Evolutionary conservation across 768 basidiomycete genomes (phyloP).

Genomic region (Scleroderma bovista): DNA sequence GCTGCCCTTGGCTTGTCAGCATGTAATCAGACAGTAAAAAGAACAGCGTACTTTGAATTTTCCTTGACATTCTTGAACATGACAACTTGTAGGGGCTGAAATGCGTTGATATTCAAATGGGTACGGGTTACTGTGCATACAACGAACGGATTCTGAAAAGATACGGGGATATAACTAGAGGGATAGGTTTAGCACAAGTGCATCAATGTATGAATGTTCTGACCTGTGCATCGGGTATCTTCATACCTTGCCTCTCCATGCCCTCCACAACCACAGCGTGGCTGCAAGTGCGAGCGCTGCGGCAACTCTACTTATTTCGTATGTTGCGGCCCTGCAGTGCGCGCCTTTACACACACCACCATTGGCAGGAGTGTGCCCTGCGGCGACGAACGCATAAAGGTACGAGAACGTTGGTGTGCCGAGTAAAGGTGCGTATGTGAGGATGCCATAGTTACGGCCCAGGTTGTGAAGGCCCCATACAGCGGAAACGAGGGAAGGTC

Average conservation of each 20-base stretch:
- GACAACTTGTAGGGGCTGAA: too few relatives aligned
- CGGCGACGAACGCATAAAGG: slow-evolving; percentile 67
- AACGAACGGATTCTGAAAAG: too few relatives aligned
- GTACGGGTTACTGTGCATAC: too few relatives aligned
- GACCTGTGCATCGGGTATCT: background rate
- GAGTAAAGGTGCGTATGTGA: slow-evolving; percentile 70
- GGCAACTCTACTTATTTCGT: slow-evolving; percentile 42
- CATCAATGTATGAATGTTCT: too few relatives aligned
- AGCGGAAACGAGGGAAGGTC: slow-evolving; percentile 65
- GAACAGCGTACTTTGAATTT: too few relatives aligned
- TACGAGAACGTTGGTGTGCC: slow-evolving; percentile 77
- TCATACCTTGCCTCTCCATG: slow-evolving; percentile 56
- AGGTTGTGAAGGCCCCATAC: slow-evolving; percentile 68
- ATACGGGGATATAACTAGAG: too few relatives aligned
- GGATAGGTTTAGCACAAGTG: too few relatives aligned
- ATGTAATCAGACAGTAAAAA: too few relatives aligned
- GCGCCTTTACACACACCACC: slow-evolving; percentile 49
- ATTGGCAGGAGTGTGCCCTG: slow-evolving; percentile 36
- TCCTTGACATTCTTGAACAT: too few relatives aligned
- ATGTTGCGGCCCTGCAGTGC: slow-evolving; percentile 64
- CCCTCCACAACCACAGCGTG: slow-evolving; percentile 51
- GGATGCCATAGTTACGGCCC: slow-evolving; percentile 71
- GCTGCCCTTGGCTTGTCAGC: too few relatives aligned
- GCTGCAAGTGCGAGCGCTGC: slow-evolving; percentile 40
- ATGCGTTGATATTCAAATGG: too few relatives aligned